Conservation (phyloP, 2,329 filamentous ascomycete species). For the Grosmannia penicillata region DNA sequence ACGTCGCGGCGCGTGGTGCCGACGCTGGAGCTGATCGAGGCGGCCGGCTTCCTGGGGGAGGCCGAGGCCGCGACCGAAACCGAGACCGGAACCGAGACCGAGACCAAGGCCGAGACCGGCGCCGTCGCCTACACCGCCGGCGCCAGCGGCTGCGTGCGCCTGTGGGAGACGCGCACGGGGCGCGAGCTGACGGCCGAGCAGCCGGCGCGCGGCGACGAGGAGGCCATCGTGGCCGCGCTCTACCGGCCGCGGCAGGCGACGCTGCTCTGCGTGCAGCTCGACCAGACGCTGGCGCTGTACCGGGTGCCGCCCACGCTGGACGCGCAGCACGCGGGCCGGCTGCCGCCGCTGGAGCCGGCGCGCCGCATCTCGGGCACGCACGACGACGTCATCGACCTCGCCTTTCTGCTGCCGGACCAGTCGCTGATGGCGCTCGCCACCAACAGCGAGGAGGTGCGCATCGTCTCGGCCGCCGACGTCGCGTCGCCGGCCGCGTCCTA, state of each 20-base stretch:
- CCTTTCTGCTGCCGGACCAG: conserved; percentile 66
- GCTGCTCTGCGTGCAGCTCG: conserved; percentile 70
- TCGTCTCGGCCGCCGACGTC: conserved; percentile 45
- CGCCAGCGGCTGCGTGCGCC: conserved; percentile 63
- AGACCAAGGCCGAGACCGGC: conserved; percentile 23
- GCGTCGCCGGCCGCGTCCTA: conserved; percentile 30
- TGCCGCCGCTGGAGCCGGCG: conserved; percentile 34
- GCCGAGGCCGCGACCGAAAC: not conserved
- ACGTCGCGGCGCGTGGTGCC: conserved; percentile 68
- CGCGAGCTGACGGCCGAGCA: conserved; percentile 69
- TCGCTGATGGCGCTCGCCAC: conserved; percentile 82
- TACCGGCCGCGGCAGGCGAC: conserved; percentile 51
- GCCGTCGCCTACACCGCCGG: conserved; percentile 70
- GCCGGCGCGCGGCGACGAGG: conserved; percentile 39
- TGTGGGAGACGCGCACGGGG: conserved; percentile 70
- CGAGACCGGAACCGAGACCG: not conserved
- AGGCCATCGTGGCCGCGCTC: conserved; percentile 58
- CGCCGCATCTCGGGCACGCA: conserved; percentile 88
- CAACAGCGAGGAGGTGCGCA: conserved; percentile 82
- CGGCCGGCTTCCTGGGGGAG: conserved; percentile 60
- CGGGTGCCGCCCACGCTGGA: not conserved
- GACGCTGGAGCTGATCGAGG: conserved; percentile 73
- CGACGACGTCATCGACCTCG: conserved; percentile 92
- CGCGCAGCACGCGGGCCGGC: not conserved
- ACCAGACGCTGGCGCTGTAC: conserved; percentile 35